Conservation (phyloP, 2,329 filamentous ascomycete species). For the Epichloe bromicola region DNA sequence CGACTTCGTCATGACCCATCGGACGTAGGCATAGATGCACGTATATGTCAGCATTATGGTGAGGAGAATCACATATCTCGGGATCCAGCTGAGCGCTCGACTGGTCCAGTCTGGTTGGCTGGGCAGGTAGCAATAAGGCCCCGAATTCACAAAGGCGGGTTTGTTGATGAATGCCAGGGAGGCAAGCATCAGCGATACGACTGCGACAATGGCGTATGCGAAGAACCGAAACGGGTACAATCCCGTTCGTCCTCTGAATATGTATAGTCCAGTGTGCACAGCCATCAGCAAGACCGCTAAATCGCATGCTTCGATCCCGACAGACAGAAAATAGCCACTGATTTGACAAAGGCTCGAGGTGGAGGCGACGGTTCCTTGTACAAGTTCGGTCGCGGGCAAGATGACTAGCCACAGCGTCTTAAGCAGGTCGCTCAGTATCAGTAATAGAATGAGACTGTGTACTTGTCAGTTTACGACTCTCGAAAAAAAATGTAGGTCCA, state of each 20-base stretch:
- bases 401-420: constrained; percentile 57
- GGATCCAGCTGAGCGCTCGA: constrained; percentile 57
- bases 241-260: constrained; percentile 51
- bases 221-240: constrained; percentile 53
- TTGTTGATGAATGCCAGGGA: constrained; percentile 49
- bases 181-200: constrained; percentile 47
- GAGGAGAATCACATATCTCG: constrained; percentile 55
- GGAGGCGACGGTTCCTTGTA: constrained; percentile 34
- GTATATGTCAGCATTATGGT: constrained; percentile 52
- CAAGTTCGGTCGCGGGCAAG: constrained; percentile 47
- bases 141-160: constrained; percentile 46
- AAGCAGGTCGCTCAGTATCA: constrained; percentile 60
- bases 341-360: constrained; percentile 49
- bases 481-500: neutral
- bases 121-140: constrained; percentile 59
- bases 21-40: constrained; percentile 58
- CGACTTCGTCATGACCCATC: constrained; percentile 28
- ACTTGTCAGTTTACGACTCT: neutral
- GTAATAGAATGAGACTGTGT: constrained; percentile 55
- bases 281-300: constrained; percentile 61
- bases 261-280: constrained; percentile 58
- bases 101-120: constrained; percentile 55
- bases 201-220: constrained; percentile 43
- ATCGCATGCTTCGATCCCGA: constrained; percentile 59
- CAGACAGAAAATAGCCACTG: constrained; percentile 53